Evolutionary conservation across 1,284 basidiomycete genomes (phyloP).

Genomic region (Cutaneotrichosporon sp.): DNA sequence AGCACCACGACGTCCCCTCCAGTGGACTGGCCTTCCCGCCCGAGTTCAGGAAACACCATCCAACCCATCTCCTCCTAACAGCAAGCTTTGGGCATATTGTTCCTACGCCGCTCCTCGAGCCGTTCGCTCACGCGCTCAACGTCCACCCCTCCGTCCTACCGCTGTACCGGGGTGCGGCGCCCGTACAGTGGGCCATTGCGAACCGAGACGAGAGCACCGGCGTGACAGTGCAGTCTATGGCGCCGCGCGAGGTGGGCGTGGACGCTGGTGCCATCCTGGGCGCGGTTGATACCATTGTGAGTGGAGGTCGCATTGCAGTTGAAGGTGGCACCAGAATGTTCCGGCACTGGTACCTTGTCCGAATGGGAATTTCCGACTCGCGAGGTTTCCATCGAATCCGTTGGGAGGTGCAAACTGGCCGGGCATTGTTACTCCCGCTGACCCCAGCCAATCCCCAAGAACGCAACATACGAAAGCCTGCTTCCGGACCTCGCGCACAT

Average conservation of each 20-base stretch:
- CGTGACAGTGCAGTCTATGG: slow-evolving; percentile 58
- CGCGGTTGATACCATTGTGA: slow-evolving; percentile 35
- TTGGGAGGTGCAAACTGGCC: no score
- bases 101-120: slow-evolving; percentile 60
- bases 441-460: slow-evolving; percentile 52
- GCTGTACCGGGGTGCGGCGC: slow-evolving; percentile 82
- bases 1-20: slow-evolving; percentile 13
- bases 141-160: slow-evolving; percentile 89
- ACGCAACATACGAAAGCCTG: slow-evolving; percentile 56
- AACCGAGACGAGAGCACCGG: slow-evolving; percentile 61
- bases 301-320: slow-evolving; percentile 13
- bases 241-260: slow-evolving; percentile 35
- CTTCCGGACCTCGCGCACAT: slow-evolving; percentile 58
- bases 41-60: slow-evolving; percentile 50
- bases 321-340: neutral
- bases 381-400: no score
- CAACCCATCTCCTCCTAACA: slow-evolving; percentile 67
- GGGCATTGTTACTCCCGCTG: no score
- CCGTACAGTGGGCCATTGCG: slow-evolving; percentile 79
- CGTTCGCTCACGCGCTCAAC: slow-evolving; percentile 74
- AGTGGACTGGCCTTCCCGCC: slow-evolving; percentile 22
- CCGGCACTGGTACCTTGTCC: no score
- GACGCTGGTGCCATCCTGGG: slow-evolving; percentile 50
- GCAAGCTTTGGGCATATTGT: slow-evolving; percentile 91
- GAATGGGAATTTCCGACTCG: no score